A percentile compares a stretch with the other conserved stretches of the same genome.
Evolutionary conservation across 2,329 filamentous ascomycete genomes (phyloP).

Genomic region (Scytalidium lignicola): DNA sequence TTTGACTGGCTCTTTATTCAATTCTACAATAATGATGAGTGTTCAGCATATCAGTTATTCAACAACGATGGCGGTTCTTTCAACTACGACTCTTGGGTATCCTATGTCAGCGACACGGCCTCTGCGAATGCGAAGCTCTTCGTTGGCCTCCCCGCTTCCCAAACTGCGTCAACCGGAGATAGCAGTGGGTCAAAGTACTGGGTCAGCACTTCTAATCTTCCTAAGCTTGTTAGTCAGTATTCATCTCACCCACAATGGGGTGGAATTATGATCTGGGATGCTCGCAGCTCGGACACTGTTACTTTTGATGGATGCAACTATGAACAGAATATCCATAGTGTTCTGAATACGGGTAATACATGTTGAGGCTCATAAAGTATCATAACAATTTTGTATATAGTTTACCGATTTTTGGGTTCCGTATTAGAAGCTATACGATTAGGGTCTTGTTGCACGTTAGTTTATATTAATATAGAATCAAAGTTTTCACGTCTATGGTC

Average conservation of each 20-base stretch:
- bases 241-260: conserved; percentile 19
- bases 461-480: no score
- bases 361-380: background rate
- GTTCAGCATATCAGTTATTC: conserved; percentile 15
- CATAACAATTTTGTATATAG: no score
- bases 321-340: background rate
- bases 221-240: conserved; percentile 18
- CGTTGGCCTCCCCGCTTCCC: conserved; percentile 22
- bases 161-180: conserved; percentile 8
- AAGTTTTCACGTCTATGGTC: no score
- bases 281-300: conserved; percentile 3
- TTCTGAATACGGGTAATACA: background rate
- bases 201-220: conserved; percentile 15
- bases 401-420: no score
- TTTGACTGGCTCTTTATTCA: conserved; percentile 29
- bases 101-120: conserved; percentile 9
- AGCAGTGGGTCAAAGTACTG: conserved; percentile 7
- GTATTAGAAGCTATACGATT: no score
- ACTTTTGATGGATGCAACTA: background rate
- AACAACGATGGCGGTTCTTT: conserved; percentile 11
- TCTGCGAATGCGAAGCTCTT: conserved; percentile 24
- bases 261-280: conserved; percentile 30
- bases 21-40: conserved; percentile 27
- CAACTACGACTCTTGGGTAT: conserved; percentile 21
- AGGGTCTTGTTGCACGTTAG: no score